phyloP scores from a whole-genome alignment of 2,329 filamentous ascomycete species.

The Periconia macrospinosa region DNA sequence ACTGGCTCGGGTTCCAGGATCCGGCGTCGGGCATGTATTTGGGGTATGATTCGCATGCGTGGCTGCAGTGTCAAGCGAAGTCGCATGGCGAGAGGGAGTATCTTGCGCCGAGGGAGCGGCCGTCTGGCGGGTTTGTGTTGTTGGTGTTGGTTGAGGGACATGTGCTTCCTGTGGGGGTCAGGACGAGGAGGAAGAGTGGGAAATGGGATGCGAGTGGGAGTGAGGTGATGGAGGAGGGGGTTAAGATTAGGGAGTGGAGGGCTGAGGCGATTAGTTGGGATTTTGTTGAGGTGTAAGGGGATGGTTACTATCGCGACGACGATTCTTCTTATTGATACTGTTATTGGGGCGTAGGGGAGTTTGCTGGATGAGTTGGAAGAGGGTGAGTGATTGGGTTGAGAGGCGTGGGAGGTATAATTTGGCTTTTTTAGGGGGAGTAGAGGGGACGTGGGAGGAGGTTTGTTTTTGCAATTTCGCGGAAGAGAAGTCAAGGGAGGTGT shows the following conservation, averaged over 20 bases:
- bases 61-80: not conserved
- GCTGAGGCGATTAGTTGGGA: not conserved
- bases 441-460: too few species aligned
- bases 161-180: not conserved
- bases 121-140: not conserved
- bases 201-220: not conserved
- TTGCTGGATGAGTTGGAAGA: too few species aligned
- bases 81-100: not conserved
- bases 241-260: not conserved
- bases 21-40: not conserved
- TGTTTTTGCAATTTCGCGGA: too few species aligned
- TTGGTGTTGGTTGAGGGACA: not conserved
- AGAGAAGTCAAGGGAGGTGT: too few species aligned
- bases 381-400: too few species aligned
- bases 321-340: too few species aligned
- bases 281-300: not conserved
- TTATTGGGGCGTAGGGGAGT: too few species aligned
- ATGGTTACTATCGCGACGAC: not conserved
- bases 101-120: not conserved
- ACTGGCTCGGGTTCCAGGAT: not conserved
- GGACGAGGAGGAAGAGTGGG: not conserved
- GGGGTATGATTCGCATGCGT: not conserved
- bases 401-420: too few species aligned
- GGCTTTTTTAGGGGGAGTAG: too few species aligned
- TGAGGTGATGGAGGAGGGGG: not conserved